Base-by-base conservation (phyloP, 2,329 filamentous ascomycete species). In the Cordyceps javanica region DNA sequence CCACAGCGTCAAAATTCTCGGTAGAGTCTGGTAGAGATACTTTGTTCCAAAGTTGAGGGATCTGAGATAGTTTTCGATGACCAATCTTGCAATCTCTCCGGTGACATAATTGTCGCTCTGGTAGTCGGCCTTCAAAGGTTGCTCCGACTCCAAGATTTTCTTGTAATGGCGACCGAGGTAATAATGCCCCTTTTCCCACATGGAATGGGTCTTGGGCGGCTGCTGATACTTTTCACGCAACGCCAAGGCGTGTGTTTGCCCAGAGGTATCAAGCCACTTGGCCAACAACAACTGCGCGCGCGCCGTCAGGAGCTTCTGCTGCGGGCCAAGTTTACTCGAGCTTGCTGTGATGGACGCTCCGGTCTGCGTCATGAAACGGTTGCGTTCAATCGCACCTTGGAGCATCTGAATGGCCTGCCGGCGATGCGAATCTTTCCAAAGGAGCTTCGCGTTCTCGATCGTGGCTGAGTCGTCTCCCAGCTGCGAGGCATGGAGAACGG, bases 121-220 rank as follows among this genome's bases (percentile, higher is more conserved):
- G 62, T 92, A 91, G 28, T 87, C 83, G 19, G 83, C 77, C 38
- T 88, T 86, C 54, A 96, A 82, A 2, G 82, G 77, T 70, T 91
- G 92, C 70, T 97, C 91, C 0, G 91, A 90, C 66, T 97, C 93
- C 3, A 97, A 77, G 4, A 97, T 82, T 71, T 97, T 99, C 70
- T 96, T 95, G 79, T 99, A 99, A 72, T 97, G 91, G 48, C 93
- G 91, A 5, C 94, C 94, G 10, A 99, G 82, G 70, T 97, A 96
- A 70, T 97, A 99, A 69, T 97, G 93, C 0, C 91, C 92, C 72
- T 97, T 97, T 69, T 99, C 94, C 92, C 93, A 99, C 53, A 84
- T 84, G 5, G 78, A 74, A 64, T 79, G 77, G 1, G 83, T 85
- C 67, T 82, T 86, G n/a, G 89, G 83, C 1, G 92, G 92, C 63